Base-by-base conservation (phyloP, 2,329 filamentous ascomycete genomes). In the Colletotrichum horii region DNA sequence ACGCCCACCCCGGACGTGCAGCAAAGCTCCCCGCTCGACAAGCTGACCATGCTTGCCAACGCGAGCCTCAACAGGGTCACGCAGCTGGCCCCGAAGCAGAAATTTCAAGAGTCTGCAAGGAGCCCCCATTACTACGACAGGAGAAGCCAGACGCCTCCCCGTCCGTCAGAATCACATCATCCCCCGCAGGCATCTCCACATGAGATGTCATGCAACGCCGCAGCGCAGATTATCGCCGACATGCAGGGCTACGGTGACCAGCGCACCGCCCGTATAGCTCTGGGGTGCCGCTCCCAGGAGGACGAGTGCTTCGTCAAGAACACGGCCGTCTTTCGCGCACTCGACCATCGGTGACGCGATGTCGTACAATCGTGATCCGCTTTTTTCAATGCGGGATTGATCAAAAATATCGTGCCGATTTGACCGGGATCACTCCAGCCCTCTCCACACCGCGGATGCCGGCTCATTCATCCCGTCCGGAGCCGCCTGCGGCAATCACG, bases 151-250 rank as follows among this genome's bases (percentile, higher is more conserved):
- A 73, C 73, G 8, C 73, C 73, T 22, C 73, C 70, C 6, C 70
- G 73, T n/a, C 73, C 68, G 24, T 74, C 68, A 74, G 81, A 32
- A 78, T 76, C 76, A 8, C 79, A 79, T 1, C 66, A 62, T 32
- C 65, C 56, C 61, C 64, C 76, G n/a, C 68, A 78, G 14, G 77
- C 75, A 11, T 83, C 83, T 9, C 81, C 83, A 2, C 78, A 80
- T 60, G 81, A 82, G 61, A 83, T 84, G 83, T 83, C 83, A 4
- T 84, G 83, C 74, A 81, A 80, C 64, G 80, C 81, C 6, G 83
- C 83, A 1, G 83, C 83, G 2, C 79, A 81, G 8, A 84, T 87
- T 36, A 84, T 87, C 19, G 84, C 85, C 22, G 83, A 85, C 28
- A 85, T 86, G 77, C 83, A 86, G 24, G 84, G 84, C 1, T 80